phyloP scores from a whole-genome alignment of 345 rosid species.

The Salix dunnii region DNA sequence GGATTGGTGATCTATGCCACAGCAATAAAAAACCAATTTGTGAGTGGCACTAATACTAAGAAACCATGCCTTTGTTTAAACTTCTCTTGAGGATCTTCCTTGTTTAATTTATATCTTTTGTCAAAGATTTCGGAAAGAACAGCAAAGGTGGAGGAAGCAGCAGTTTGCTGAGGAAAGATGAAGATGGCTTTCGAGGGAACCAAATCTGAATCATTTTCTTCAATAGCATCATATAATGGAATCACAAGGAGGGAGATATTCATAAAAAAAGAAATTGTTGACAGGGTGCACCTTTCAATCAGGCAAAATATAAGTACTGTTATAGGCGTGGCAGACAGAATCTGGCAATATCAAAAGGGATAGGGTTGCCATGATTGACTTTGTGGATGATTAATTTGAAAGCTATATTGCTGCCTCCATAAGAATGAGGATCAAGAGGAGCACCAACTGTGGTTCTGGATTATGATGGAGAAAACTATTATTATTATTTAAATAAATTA shows the following conservation, averaged over 20 bases:
- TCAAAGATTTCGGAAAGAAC: background rate
- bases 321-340: slow-evolving; percentile 39
- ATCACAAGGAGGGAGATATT: background rate
- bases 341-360: slow-evolving; percentile 26
- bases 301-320: slow-evolving; percentile 12
- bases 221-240: background rate
- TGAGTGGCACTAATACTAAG: background rate
- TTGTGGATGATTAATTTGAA: background rate
- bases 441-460: background rate
- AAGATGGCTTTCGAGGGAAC: background rate
- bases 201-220: slow-evolving; percentile 5
- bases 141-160: background rate
- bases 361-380: slow-evolving; percentile 10
- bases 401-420: too few relatives aligned
- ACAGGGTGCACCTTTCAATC: slow-evolving; percentile 1
- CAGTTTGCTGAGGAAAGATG: background rate
- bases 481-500: too few relatives aligned
- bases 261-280: background rate
- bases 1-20: background rate
- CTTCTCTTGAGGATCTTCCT: background rate
- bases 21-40: background rate
- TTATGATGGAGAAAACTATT: background rate
- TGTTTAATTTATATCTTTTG: background rate
- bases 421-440: too few relatives aligned
- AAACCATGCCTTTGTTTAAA: background rate